A percentile compares a stretch with the other conserved stretches of the same genome.
These are phyloP conservation scores for Colletotrichum tofieldiae DNA, from an alignment of 2,329 filamentous ascomycete genomes.

Conservation along the genomic window DNA sequence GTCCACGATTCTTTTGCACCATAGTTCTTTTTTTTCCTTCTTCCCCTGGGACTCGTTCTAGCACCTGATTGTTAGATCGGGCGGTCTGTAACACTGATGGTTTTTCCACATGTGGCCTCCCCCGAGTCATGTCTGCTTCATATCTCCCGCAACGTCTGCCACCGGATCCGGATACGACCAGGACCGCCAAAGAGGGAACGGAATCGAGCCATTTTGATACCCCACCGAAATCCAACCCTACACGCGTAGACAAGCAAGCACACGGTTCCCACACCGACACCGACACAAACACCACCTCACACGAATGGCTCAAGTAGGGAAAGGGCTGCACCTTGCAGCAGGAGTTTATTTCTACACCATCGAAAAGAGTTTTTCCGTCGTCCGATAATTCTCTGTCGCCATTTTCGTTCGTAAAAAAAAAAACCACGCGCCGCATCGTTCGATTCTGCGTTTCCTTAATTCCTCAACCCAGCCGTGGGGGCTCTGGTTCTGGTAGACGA, in stretches of 20 bases:
- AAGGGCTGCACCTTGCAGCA: conserved; percentile 35
- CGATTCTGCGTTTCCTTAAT: conserved; percentile 35
- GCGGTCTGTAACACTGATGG: conserved; percentile 42
- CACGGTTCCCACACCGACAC: conserved; percentile 41
- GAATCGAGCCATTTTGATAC: conserved; percentile 45
- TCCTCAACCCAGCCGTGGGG: conserved; percentile 31
- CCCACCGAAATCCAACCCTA: conserved; percentile 43
- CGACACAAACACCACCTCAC: conserved; percentile 35
- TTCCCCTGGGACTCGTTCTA: conserved; percentile 27
- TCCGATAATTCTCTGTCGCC: conserved; percentile 29
- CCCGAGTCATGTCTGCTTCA: conserved; percentile 44
- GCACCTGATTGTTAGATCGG: conserved; percentile 40
- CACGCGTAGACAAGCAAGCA: conserved; percentile 40
- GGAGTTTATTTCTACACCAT: conserved; percentile 37
- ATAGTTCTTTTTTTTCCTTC: conserved; percentile 24
- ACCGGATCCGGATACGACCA: conserved; percentile 38
- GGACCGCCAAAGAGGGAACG: conserved; percentile 41
- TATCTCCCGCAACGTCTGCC: conserved; percentile 41
- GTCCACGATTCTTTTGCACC: conserved; percentile 40
- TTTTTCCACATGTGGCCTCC: conserved; percentile 43
- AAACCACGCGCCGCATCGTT: conserved; percentile 26
- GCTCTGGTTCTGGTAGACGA: conserved; percentile 31
- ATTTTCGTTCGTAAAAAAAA: conserved; percentile 10
- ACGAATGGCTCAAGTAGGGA: conserved; percentile 21
- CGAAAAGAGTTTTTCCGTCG: conserved; percentile 17